These are phyloP conservation scores for Petunia secreta DNA, from an alignment of 257 asterid species.

Conservation along the genomic window DNA sequence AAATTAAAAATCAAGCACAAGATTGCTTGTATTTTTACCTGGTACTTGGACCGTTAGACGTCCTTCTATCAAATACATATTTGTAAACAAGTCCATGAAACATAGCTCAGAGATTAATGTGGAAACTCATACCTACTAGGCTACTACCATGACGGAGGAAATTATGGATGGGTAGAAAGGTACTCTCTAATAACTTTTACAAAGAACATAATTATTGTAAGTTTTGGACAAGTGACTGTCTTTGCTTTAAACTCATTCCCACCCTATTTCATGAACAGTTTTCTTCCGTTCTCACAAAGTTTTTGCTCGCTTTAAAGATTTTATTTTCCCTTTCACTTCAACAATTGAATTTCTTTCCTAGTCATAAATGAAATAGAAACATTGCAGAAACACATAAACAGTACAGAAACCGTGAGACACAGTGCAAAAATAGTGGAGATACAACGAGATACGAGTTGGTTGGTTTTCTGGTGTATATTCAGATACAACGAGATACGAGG, in stretches of 20 bases:
- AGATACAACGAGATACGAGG: too few species aligned
- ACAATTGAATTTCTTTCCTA: not conserved
- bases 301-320: not conserved
- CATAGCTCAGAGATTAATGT: not conserved
- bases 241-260: constrained; percentile 2
- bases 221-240: constrained; percentile 10
- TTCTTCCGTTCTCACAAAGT: not conserved
- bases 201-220: constrained; percentile 9
- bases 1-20: not conserved
- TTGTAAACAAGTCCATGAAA: not conserved
- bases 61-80: not conserved
- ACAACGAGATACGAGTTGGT: too few species aligned
- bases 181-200: constrained; percentile 1
- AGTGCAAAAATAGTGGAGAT: too few species aligned
- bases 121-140: constrained; percentile 3
- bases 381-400: too few species aligned
- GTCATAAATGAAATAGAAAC: too few species aligned
- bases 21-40: not conserved
- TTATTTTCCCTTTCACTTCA: not conserved
- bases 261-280: not conserved
- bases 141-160: not conserved
- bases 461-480: too few species aligned
- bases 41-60: not conserved
- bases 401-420: too few species aligned
- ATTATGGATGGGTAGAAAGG: not conserved